A percentile compares a stretch with the other conserved stretches of the same genome.
Conservation (phyloP, 2,329 filamentous ascomycete genomes). For the Venturia nashicola region DNA sequence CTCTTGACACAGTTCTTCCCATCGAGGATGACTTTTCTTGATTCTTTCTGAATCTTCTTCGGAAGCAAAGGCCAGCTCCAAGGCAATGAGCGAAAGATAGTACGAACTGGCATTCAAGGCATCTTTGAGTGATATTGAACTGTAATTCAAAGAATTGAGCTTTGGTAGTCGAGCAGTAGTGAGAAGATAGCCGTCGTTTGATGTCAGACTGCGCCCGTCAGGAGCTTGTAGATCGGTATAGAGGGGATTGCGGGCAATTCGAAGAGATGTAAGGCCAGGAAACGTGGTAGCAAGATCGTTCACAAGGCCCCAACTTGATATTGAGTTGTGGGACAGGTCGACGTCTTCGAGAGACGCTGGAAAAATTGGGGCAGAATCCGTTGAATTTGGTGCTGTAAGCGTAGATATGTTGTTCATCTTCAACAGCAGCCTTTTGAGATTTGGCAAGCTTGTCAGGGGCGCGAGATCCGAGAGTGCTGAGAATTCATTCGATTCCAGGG, state of each 20-base stretch:
- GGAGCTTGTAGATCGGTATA: slow-evolving; percentile 45
- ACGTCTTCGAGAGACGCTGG: slow-evolving; percentile 24
- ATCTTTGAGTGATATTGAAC: slow-evolving; percentile 54
- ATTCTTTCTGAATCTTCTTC: slow-evolving; percentile 43
- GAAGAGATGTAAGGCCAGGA: slow-evolving; percentile 61
- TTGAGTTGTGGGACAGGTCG: slow-evolving; percentile 34
- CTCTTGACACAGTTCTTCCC: slow-evolving; percentile 56
- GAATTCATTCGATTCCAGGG: slow-evolving; percentile 38
- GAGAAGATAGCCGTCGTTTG: slow-evolving; percentile 82
- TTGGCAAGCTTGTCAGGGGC: slow-evolving; percentile 46
- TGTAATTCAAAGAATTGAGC: slow-evolving; percentile 62
- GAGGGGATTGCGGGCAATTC: slow-evolving; percentile 77
- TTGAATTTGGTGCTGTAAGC: slow-evolving; percentile 16
- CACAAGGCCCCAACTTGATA: slow-evolving; percentile 57
- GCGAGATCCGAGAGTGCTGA: slow-evolving; percentile 44
- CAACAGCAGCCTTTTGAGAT: slow-evolving; percentile 42
- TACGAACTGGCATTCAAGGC: slow-evolving; percentile 84
- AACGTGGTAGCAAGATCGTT: slow-evolving; percentile 55
- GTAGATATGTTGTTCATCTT: slow-evolving; percentile 62
- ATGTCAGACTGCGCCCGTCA: slow-evolving; percentile 32
- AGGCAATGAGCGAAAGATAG: slow-evolving; percentile 74
- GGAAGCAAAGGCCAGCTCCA: slow-evolving; percentile 53
- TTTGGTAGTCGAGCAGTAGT: slow-evolving; percentile 61
- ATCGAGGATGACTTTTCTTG: slow-evolving; percentile 56
- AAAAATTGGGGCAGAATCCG: slow-evolving; percentile 15